Base-by-base conservation (phyloP, 768 basidiomycete genomes). In the Termitomyces bulborhizus region DNA sequence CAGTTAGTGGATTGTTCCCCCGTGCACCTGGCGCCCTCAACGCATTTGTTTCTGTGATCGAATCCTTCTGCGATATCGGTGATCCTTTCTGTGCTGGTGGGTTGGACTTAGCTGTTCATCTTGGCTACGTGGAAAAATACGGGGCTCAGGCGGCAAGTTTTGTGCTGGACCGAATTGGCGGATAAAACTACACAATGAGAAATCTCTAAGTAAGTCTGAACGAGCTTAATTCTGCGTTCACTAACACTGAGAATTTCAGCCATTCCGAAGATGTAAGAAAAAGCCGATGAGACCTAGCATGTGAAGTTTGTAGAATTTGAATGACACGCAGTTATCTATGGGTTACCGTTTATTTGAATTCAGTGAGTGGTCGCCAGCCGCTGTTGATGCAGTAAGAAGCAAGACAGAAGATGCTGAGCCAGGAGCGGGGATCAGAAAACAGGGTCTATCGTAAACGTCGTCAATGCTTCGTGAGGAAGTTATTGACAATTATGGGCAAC, bases 1-100 rank as follows among this genome's bases (percentile, higher is more conserved):
- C 42, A 31, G 32, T 53, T 9, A 56, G 55, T 32, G 58, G 58
- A 12, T 46, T 59, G 18, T 59, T 56, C 41, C 50, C 58, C 39
- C 58, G 58, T 49, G 34, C 36, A 16, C 46, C 45, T 39, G 55
- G 55, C 3, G 51, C 58, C 11, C 27, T 59, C 16, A 43, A 59
- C 7, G 45, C 40, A 27, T 59, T 53, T 18, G 55, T 46, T 7
- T 56, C 58, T 9, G 47, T 48, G 24, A 56, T 59, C 24, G 46
- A 51, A 24, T 59, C 58, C 6, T 69, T 61, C 58, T 69, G 68
- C 55, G 66, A 68, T 34, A 50, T 61, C 26, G 62, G 62, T 29
- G 68, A 69, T 55, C 62, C 63, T 3, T 69, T 67, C 60, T 69
- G 68, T 41, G 68, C 65, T 41, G 63, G 62, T n/a, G 68, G 68